These are phyloP conservation scores for Colletotrichum lupini DNA, from an alignment of 2,329 filamentous ascomycete species.

Conservation along the genomic window DNA sequence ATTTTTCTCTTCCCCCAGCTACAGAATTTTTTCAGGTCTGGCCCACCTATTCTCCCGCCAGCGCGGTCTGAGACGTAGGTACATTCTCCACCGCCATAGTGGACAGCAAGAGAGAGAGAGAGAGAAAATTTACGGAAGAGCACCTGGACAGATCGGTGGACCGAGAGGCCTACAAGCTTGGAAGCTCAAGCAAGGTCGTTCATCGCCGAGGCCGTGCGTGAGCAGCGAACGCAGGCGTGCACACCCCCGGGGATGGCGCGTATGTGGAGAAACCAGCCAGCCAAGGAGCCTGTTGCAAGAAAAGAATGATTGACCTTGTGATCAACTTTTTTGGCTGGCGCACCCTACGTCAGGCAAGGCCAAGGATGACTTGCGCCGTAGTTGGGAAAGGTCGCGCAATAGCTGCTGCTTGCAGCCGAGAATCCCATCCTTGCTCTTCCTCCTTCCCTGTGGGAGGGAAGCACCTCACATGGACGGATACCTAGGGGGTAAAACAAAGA, in stretches of 20 bases:
- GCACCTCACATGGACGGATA: not conserved
- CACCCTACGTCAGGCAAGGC: slow-evolving; percentile 18
- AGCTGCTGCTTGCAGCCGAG: slow-evolving; percentile 29
- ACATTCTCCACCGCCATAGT: not conserved
- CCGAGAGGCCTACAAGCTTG: not conserved
- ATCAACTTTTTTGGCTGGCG: slow-evolving; percentile 31
- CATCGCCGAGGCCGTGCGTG: not conserved
- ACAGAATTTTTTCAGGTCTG: not conserved
- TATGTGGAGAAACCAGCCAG: slow-evolving; percentile 24
- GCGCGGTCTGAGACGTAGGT: not conserved
- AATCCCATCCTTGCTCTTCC: slow-evolving; percentile 15
- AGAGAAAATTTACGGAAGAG: not conserved
- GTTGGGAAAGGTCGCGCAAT: slow-evolving; percentile 29
- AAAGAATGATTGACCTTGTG: slow-evolving; percentile 35
- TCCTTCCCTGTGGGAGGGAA: not conserved
- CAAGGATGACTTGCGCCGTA: slow-evolving; percentile 32
- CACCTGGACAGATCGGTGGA: not conserved
- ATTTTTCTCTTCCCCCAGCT: not conserved
- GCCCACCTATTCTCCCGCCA: not conserved
- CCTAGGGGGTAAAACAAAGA: slow-evolving; percentile 11
- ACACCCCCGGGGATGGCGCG: not conserved
- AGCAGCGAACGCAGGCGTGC: too few species aligned
- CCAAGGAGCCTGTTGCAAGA: not conserved
- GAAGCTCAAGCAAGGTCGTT: not conserved
- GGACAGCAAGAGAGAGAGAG: not conserved